Percentiles rank a stretch among this genome's conserved stretches.
Conservation (phyloP, 148 eudicot genomes). For the Amaranthus hypochondriacus region DNA sequence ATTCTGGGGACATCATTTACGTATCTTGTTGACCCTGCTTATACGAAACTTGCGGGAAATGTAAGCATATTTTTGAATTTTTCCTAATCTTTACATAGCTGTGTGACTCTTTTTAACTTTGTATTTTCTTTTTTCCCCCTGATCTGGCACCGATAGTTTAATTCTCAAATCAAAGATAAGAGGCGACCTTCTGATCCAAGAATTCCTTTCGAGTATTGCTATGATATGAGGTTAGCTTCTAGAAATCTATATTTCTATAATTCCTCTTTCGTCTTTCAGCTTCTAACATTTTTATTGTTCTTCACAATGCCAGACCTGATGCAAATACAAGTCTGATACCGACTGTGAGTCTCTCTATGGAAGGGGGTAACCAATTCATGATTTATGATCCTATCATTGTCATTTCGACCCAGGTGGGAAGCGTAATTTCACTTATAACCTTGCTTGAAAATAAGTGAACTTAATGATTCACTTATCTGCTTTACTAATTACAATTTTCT, state of each 20-base stretch:
- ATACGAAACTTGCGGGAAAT: slow-evolving; percentile 44
- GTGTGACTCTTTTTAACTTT: neutral
- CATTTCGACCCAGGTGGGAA: slow-evolving; percentile 60
- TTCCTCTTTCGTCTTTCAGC: neutral
- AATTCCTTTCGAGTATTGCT: slow-evolving; percentile 48
- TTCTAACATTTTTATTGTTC: slow-evolving; percentile 17
- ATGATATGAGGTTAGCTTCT: slow-evolving; percentile 36
- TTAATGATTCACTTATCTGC: slow-evolving; percentile 6
- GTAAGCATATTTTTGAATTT: slow-evolving; percentile 30
- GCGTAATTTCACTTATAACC: neutral
- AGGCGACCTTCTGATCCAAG: slow-evolving; percentile 40
- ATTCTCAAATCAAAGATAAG: slow-evolving; percentile 37
- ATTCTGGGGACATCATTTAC: slow-evolving; percentile 94
- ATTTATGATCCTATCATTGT: slow-evolving; percentile 73
- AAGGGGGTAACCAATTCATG: slow-evolving; percentile 54
- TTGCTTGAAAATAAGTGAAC: neutral
- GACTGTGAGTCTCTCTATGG: slow-evolving; percentile 57
- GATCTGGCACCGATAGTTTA: slow-evolving; percentile 42
- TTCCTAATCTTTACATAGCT: neutral
- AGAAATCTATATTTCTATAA: neutral
- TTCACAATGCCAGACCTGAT: slow-evolving; percentile 46
- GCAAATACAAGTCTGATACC: slow-evolving; percentile 68
- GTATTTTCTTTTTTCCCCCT: slow-evolving; percentile 7
- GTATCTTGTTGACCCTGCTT: slow-evolving; percentile 67
- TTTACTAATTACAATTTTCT: slow-evolving; percentile 1